phyloP scores from a whole-genome alignment of 169 alveolate genomes.

The Eimeria brunetti region DNA sequence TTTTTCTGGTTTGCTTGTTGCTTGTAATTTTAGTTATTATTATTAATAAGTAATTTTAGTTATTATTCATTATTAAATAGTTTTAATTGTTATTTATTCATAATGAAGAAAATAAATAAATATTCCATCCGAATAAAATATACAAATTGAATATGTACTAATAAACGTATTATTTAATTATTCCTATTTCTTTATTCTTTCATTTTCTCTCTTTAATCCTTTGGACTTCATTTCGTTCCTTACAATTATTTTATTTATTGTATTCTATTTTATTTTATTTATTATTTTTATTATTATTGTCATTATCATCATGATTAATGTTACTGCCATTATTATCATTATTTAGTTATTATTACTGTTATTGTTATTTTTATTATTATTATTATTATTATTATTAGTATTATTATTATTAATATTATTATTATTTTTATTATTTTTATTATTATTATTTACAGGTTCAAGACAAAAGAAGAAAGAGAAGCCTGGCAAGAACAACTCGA shows the following conservation, averaged over 20 bases:
- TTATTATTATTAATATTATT: neutral
- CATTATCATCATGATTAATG: constrained; percentile 52
- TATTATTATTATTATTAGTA: no score
- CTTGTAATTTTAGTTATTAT: no score
- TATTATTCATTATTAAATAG: neutral
- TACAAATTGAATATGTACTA: no score
- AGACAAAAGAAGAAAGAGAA: constrained; percentile 73
- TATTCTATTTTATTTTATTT: no score
- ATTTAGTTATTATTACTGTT: neutral
- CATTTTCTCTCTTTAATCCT: no score
- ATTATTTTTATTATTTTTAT: neutral
- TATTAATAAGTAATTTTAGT: no score
- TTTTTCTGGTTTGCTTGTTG: no score
- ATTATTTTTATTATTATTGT: no score
- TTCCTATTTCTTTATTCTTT: neutral
- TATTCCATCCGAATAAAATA: no score
- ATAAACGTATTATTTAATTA: neutral
- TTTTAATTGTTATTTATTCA: neutral
- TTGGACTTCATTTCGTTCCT: no score
- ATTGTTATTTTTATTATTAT: neutral
- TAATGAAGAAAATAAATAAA: neutral
- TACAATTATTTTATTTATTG: no score
- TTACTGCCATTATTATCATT: neutral
- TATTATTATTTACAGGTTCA: constrained; percentile 49
- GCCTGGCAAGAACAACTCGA: constrained; percentile 75